Percentiles rank a stretch among this genome's conserved stretches.
These are phyloP conservation scores for Marchantia polymorpha DNA, from an alignment of 225 moss, liverwort and hornwort species.

Conservation along the genomic window DNA sequence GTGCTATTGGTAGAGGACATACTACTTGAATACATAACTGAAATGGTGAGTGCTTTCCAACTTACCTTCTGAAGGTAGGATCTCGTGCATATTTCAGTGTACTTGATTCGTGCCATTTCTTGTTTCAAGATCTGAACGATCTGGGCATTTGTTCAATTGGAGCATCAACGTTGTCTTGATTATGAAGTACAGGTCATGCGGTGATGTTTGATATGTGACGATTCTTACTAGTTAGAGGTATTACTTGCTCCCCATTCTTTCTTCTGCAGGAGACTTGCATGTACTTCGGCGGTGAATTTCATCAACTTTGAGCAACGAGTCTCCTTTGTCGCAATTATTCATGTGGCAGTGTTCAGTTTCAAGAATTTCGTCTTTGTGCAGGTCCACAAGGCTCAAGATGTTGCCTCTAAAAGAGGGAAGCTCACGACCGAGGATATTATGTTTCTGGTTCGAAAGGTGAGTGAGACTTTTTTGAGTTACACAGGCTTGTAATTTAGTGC, in stretches of 20 bases:
- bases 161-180: too few species aligned
- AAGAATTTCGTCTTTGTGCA: not conserved
- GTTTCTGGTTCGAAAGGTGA: slow-evolving; percentile 66
- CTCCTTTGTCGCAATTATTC: too few species aligned
- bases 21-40: slow-evolving; percentile 79
- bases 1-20: slow-evolving; percentile 88
- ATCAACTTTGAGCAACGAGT: too few species aligned
- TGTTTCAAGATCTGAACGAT: not conserved
- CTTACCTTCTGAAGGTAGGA: too few species aligned
- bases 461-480: not conserved
- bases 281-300: too few species aligned
- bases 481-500: too few species aligned
- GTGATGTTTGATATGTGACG: too few species aligned
- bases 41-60: slow-evolving; percentile 24
- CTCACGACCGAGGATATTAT: slow-evolving; percentile 88
- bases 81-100: not conserved
- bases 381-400: slow-evolving; percentile 82
- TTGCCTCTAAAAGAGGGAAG: slow-evolving; percentile 90
- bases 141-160: not conserved
- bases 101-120: not conserved
- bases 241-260: too few species aligned
- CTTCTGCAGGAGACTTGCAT: too few species aligned
- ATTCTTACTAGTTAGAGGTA: too few species aligned
- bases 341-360: not conserved
- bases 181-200: too few species aligned